phyloP scores from a whole-genome alignment of 192 early-diverging fungal species.

The Phycomyces nitens region DNA sequence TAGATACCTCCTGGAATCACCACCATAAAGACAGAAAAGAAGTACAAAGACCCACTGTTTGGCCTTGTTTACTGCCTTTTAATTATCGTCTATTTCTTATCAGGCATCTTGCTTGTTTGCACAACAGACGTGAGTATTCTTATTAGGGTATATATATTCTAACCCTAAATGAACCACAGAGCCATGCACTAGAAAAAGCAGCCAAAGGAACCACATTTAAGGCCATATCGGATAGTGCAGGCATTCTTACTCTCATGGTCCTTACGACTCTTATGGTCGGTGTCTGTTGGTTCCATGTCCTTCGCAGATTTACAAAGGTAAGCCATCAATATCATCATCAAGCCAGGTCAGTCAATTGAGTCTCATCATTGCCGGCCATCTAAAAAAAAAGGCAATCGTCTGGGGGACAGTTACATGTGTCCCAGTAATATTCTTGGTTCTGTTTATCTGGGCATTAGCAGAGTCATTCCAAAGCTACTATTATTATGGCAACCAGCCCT shows the following conservation, averaged over 20 bases:
- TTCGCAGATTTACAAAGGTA: slow-evolving; percentile 40
- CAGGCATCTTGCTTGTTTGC: slow-evolving; percentile 45
- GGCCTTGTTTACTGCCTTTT: slow-evolving; percentile 37
- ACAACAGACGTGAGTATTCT: slow-evolving; percentile 51
- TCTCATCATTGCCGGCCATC: neutral
- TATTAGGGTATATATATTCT: neutral
- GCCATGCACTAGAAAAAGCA: slow-evolving; percentile 26
- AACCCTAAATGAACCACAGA: neutral
- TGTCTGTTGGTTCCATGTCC: slow-evolving; percentile 33
- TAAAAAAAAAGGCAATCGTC: slow-evolving; percentile 31
- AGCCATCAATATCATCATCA: too few relatives aligned
- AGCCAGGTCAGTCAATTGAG: neutral
- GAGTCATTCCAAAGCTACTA: slow-evolving; percentile 42
- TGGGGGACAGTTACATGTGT: slow-evolving; percentile 49
- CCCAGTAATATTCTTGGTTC: slow-evolving; percentile 35
- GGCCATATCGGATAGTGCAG: slow-evolving; percentile 46
- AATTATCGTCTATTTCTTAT: slow-evolving; percentile 33
- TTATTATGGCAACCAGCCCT: slow-evolving; percentile 26
- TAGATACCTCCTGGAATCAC: slow-evolving; percentile 40
- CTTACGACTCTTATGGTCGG: slow-evolving; percentile 24
- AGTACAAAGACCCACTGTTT: slow-evolving; percentile 51
- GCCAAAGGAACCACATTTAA: slow-evolving; percentile 34
- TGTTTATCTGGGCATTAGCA: slow-evolving; percentile 52
- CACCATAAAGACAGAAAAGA: slow-evolving; percentile 39
- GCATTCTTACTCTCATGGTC: slow-evolving; percentile 35